These are phyloP conservation scores for Balansia obtecta DNA, from an alignment of 2,329 filamentous ascomycete genomes.

Conservation along the genomic window DNA sequence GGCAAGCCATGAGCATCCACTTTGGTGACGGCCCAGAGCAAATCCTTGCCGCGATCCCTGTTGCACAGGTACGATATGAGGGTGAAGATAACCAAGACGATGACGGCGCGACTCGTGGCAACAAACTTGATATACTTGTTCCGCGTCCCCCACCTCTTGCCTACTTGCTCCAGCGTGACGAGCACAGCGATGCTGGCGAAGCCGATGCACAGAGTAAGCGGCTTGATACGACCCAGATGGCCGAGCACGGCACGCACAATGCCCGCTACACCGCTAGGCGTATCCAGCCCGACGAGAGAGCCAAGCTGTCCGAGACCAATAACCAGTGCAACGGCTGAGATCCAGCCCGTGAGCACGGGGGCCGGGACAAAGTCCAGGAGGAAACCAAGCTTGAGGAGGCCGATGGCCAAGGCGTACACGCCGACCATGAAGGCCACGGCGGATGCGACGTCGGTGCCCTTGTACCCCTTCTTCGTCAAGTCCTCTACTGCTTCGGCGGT, in stretches of 20 bases:
- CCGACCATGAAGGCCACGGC: constrained; percentile 53
- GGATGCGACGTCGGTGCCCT: constrained; percentile 42
- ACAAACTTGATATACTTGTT: constrained; percentile 45
- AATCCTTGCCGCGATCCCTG: constrained; percentile 31
- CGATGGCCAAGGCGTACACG: constrained; percentile 44
- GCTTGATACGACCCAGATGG: constrained; percentile 42
- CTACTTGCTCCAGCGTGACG: constrained; percentile 41
- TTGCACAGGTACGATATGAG: constrained; percentile 52
- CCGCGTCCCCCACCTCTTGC: constrained; percentile 45
- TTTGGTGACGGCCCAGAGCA: constrained; percentile 45
- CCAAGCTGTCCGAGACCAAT: constrained; percentile 54
- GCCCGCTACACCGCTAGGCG: constrained; percentile 38
- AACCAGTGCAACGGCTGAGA: constrained; percentile 52
- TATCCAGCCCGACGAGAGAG: constrained; percentile 43
- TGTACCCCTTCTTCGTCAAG: constrained; percentile 35
- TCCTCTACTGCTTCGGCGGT: constrained; percentile 47
- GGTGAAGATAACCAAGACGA: constrained; percentile 49
- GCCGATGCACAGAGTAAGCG: constrained; percentile 46
- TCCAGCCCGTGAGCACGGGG: constrained; percentile 52
- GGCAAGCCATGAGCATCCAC: constrained; percentile 43
- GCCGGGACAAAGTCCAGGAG: constrained; percentile 54
- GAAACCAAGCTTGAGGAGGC: constrained; percentile 51
- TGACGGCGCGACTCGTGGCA: constrained; percentile 46
- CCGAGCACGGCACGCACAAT: constrained; percentile 48
- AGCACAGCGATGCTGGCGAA: constrained; percentile 45